Evolutionary conservation across 805 yeast species (phyloP).

Genomic region (Saccharomycopsis selenospora): DNA sequence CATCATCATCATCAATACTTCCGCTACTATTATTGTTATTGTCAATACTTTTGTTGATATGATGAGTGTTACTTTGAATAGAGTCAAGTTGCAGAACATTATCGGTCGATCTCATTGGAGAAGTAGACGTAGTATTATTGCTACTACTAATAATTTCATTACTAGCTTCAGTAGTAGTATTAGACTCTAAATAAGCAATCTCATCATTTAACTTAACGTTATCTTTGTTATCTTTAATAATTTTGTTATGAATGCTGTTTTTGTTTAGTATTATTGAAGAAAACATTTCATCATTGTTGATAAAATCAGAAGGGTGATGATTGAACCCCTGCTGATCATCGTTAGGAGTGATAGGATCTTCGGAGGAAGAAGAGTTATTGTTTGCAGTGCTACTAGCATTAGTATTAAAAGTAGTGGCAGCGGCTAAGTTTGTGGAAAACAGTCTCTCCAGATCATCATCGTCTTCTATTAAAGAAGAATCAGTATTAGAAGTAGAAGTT

Average conservation of each 20-base stretch:
- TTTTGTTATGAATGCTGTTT: background rate
- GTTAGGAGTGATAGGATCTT: background rate
- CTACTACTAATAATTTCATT: background rate
- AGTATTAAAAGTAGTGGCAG: background rate
- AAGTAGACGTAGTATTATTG: background rate
- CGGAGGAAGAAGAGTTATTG: background rate
- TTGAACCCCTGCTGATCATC: background rate
- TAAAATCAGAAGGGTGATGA: background rate
- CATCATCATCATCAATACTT: background rate
- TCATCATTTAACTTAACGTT: background rate
- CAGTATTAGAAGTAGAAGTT: background rate
- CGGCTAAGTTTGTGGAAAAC: background rate
- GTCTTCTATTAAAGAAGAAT: too few species aligned
- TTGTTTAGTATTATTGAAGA: background rate
- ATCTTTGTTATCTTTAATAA: background rate
- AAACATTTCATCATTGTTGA: background rate
- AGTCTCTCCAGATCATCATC: background rate
- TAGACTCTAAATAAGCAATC: background rate
- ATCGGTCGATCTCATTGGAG: background rate
- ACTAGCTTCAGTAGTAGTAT: background rate
- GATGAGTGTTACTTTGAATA: too few species aligned
- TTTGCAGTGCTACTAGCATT: background rate
- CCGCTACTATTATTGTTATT: background rate
- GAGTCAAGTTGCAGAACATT: background rate
- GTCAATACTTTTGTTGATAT: background rate